Evolutionary conservation across 306 rosid genomes (phyloP).

Genomic region (Dalbergia cochinchinensis): DNA sequence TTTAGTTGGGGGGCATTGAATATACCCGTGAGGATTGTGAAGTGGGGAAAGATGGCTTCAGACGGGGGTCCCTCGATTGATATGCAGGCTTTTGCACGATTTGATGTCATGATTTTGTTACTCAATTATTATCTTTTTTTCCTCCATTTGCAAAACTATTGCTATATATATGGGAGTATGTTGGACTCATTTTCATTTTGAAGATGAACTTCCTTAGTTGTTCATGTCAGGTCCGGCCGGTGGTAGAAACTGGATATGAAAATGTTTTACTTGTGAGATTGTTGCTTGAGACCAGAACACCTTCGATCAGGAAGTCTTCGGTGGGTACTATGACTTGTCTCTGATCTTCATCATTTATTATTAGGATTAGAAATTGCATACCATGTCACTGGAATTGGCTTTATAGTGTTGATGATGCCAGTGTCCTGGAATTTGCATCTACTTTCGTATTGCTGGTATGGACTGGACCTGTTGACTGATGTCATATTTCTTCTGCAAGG

Average conservation of each 20-base stretch:
- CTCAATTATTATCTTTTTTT: neutral
- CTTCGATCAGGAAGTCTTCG: slow-evolving; percentile 76
- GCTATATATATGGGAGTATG: slow-evolving; percentile 18
- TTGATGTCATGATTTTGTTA: slow-evolving; percentile 1
- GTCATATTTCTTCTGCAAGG: slow-evolving; percentile 66
- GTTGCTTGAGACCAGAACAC: slow-evolving; percentile 75
- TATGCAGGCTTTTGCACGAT: neutral
- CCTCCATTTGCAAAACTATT: slow-evolving; percentile 20
- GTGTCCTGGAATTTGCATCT: slow-evolving; percentile 38
- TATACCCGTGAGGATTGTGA: too few relatives aligned
- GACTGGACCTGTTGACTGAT: slow-evolving; percentile 29
- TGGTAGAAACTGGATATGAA: slow-evolving; percentile 97
- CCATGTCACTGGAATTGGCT: neutral
- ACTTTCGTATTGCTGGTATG: slow-evolving; percentile 25
- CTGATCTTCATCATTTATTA: slow-evolving; percentile 17
- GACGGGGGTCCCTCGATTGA: neutral
- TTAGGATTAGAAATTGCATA: slow-evolving; percentile 22
- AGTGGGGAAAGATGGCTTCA: neutral
- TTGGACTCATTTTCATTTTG: slow-evolving; percentile 18
- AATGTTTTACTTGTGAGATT: slow-evolving; percentile 85
- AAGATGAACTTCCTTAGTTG: slow-evolving; percentile 37
- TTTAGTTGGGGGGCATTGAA: neutral
- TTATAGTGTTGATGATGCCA: slow-evolving; percentile 21
- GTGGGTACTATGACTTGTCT: slow-evolving; percentile 58
- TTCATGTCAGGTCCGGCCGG: slow-evolving; percentile 87